Percentiles rank a stretch among this genome's conserved stretches.
phyloP scores from a whole-genome alignment of 1,139 yeast species.

The Yamadazyma triangularis region DNA sequence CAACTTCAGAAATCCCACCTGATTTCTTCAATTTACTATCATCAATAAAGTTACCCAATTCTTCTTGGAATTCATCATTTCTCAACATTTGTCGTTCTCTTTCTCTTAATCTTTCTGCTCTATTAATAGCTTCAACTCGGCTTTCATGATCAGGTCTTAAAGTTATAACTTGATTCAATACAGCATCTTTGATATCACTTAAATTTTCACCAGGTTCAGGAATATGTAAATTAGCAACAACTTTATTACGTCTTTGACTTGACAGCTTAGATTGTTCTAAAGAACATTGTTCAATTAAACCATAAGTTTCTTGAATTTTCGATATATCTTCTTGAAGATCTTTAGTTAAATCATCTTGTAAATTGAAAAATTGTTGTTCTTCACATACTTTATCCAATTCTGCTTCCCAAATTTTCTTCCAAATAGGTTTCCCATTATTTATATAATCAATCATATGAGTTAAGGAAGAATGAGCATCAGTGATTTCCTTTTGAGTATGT shows the following conservation, averaged over 20 bases:
- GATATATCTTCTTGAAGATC: slow-evolving; percentile 79
- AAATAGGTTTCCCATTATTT: slow-evolving; percentile 65
- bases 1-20: slow-evolving; percentile 88
- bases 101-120: slow-evolving; percentile 78
- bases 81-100: slow-evolving; percentile 60
- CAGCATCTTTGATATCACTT: slow-evolving; percentile 71
- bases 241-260: slow-evolving; percentile 27
- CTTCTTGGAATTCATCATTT: slow-evolving; percentile 72
- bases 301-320: slow-evolving; percentile 77
- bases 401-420: slow-evolving; percentile 92
- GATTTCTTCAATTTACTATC: slow-evolving; percentile 70
- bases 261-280: slow-evolving; percentile 59
- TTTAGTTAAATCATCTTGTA: slow-evolving; percentile 80
- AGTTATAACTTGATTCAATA: slow-evolving; percentile 73
- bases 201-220: slow-evolving; percentile 67
- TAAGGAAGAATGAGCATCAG: slow-evolving; percentile 50
- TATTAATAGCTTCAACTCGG: slow-evolving; percentile 81
- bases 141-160: slow-evolving; percentile 80
- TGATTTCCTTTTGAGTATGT: slow-evolving; percentile 61
- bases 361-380: slow-evolving; percentile 86
- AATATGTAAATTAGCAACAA: slow-evolving; percentile 38
- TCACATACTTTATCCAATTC: slow-evolving; percentile 88
- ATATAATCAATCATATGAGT: slow-evolving; percentile 58
- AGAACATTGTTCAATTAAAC: slow-evolving; percentile 76
- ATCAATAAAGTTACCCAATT: slow-evolving; percentile 80